Base-by-base conservation (phyloP, 208 protist genomes). In the Trypanosoma caninum region DNA sequence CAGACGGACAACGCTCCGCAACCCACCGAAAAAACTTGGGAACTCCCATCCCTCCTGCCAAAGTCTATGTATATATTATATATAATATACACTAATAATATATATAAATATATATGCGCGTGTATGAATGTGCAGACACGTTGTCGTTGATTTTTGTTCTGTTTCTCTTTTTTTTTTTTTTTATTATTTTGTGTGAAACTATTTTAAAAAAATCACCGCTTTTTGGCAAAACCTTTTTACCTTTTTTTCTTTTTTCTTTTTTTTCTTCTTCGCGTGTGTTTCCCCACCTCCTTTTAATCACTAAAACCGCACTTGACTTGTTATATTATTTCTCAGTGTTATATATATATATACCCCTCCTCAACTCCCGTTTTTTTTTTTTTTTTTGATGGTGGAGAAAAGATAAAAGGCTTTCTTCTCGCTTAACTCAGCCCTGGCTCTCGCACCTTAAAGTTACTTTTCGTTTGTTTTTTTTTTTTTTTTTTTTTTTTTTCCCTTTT, bases 1-100 rank as follows among this genome's bases (percentile, higher is more conserved):
- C 89, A 28, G 83, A 85, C 10, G 97, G 97, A 67, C 97, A 99
- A 40, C 96, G 86, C 76, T 99, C 96, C 22, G 90, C 92, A 38
- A 98, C 78, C 97, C 97, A 99, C 20, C 97, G 89, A 81, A 98
- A 99, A 69, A 99, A 99, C 74, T 95, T 93, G 46, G 93, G 93
- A 80, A 97, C 90, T 65, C 93, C 93, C 93, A 97, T 97, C 41
- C 11, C 48, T 38, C 27, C 47, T 34, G 20, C n/a, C n/a, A n/a
- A 46, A n/a, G 7, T 46, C 18, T 44, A 44, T 44, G 13, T 44
- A 44, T 44, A 44, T 44, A 44, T 14, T 14, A 38, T 13, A 13
- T 48, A 25, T 7, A 6, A 48, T 10, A 7, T n/a, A 48, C 42
- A 22, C 14, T 48, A 48, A 38, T 38, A 23, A 44, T 44, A 3